Base-by-base conservation (phyloP, 768 basidiomycete genomes). In the Jaapia argillacea region DNA sequence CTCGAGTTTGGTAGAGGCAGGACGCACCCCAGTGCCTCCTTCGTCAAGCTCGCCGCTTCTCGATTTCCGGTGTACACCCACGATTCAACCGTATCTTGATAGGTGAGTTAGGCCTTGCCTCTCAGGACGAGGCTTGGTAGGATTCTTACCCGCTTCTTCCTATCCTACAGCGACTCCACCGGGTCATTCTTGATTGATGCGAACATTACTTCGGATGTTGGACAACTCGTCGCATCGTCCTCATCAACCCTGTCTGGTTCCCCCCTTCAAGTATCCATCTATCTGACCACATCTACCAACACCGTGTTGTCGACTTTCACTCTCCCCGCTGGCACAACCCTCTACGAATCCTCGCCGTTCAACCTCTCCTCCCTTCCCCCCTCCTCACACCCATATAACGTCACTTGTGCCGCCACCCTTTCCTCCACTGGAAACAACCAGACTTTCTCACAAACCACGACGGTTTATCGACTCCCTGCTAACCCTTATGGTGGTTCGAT, bases 391-490 rank as follows among this genome's bases (percentile, higher is more conserved):
- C 46, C 60, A 12, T 65, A 65, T 41, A 47, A 53, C 5, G 54
- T 72, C 3, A 54, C 56, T 13, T 72, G 69, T 44, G 45, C 44
- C 1, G 70, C 63, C 2, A 54, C 55, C 4, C 60, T 61, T 40
- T 24, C 48, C 16, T 5, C 42, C 4, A 48, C 42, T 28, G 24
- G 48, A 43, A 23, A 44, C 2, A 3, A 43, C n/a, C 64, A 67
- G 44, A 51, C 48, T 18, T 74, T 65, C 51, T 48, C 36, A 2
- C 40, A 61, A 10, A 53, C 52, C 10, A 36, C 62, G 0, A 51
- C 60, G 4, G 53, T 75, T 18, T 58, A 66, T 1, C 74, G 70
- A 51, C 56, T 79, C 26, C 66, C 64, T 3, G n/a, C n/a, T n/a
- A 38, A 54, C 40, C 64, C 63, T 3, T 49, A 54, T n/a, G 24